Evolutionary conservation across 768 basidiomycete species (phyloP).

Genomic region (Suillus paluster): DNA sequence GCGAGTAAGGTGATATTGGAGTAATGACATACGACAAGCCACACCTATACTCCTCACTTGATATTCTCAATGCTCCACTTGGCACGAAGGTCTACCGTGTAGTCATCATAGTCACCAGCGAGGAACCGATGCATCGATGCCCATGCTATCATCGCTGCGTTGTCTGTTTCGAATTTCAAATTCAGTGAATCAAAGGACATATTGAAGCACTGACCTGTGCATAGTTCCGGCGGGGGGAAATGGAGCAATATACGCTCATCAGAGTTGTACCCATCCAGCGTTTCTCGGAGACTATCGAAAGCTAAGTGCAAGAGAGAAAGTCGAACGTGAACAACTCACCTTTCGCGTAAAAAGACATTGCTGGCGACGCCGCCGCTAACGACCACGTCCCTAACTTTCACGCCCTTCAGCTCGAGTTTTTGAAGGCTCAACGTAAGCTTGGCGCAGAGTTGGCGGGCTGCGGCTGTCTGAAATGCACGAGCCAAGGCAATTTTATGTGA

Average conservation of each 20-base stretch:
- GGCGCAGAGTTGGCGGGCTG: constrained; percentile 71
- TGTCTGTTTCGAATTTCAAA: constrained; percentile 56
- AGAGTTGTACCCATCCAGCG: constrained; percentile 31
- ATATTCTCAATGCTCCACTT: constrained; percentile 77
- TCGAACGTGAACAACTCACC: constrained; percentile 45
- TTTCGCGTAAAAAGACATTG: constrained; percentile 68
- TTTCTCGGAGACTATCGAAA: constrained; percentile 36
- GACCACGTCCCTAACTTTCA: constrained; percentile 63
- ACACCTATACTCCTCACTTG: neutral
- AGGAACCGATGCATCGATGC: constrained; percentile 85
- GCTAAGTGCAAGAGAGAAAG: constrained; percentile 4
- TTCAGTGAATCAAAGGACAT: neutral
- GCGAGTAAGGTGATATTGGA: too few species aligned
- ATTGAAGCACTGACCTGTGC: constrained; percentile 58
- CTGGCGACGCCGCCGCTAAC: constrained; percentile 95
- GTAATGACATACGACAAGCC: neutral
- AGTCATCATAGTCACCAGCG: constrained; percentile 60
- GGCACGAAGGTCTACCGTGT: constrained; percentile 59
- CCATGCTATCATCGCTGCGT: constrained; percentile 97
- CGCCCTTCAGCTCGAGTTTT: constrained; percentile 50
- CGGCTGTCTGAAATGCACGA: constrained; percentile 72
- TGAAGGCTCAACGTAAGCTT: constrained; percentile 54
- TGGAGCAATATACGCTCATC: constrained; percentile 48
- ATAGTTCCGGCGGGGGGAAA: constrained; percentile 80
- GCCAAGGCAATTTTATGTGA: constrained; percentile 52